These are phyloP conservation scores for Schrenkiella parvula DNA, from an alignment of 345 rosid species.

Conservation along the genomic window DNA sequence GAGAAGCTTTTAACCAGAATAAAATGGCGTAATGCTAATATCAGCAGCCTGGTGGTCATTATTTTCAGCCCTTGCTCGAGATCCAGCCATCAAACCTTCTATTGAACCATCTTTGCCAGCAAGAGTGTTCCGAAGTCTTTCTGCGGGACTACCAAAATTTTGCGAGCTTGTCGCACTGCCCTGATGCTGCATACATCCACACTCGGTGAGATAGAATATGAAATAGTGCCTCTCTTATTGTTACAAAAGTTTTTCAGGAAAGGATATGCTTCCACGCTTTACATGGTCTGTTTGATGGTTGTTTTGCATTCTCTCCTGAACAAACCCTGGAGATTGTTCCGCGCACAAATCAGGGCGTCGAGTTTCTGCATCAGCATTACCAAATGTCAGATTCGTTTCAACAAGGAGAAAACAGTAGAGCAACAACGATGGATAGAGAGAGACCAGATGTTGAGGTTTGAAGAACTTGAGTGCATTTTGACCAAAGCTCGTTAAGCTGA, in stretches of 20 bases:
- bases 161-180: constrained; percentile 43
- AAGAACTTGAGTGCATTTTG: constrained; percentile 44
- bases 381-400: constrained; percentile 14
- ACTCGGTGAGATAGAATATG: constrained; percentile 24
- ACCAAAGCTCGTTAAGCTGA: constrained; percentile 64
- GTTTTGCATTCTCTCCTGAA: constrained; percentile 32
- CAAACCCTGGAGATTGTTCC: constrained; percentile 48
- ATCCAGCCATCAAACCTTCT: constrained; percentile 37
- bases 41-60: constrained; percentile 30
- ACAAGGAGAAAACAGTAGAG: constrained; percentile 8
- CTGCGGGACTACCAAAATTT: constrained; percentile 40
- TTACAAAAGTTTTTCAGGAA: constrained; percentile 3
- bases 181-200: constrained; percentile 45
- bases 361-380: constrained; percentile 45
- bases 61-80: constrained; percentile 37
- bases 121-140: constrained; percentile 37
- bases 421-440: constrained; percentile 19
- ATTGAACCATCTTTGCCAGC: constrained; percentile 23
- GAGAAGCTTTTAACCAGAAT: constrained; percentile 50
- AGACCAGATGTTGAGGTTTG: constrained; percentile 61
- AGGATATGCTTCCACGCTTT: constrained; percentile 30
- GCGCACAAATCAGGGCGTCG: constrained; percentile 39
- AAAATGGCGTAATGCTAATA: constrained; percentile 48
- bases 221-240: neutral
- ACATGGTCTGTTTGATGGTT: constrained; percentile 45